Base-by-base conservation (phyloP, 2,329 filamentous ascomycete species). In the Pestalotiopsis sp. region DNA sequence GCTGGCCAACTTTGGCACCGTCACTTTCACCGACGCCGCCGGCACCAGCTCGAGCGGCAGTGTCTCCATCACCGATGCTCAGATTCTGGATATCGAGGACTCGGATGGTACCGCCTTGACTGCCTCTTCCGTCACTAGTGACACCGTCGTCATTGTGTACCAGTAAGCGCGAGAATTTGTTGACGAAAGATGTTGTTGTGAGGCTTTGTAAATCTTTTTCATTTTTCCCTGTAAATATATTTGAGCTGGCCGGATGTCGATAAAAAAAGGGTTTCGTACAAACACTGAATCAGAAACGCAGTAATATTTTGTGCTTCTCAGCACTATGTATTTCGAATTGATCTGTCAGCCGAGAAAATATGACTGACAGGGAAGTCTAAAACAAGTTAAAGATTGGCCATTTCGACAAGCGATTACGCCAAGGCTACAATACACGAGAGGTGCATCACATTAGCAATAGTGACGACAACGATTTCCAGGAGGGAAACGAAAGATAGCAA, bases 81-180 rank as follows among this genome's bases (percentile, higher is more conserved):
- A 85, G 65, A 84, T 86, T 52, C 79, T 85, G 70, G 83, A 83
- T 3, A 79, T 85, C 69, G 83, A 84, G 0, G 82, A 85, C 61
- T 84, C 83, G 12, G 62, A 31, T 31, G 36, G 39, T 13, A 49
- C n/a, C 12, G 36, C 36, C 13, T 17, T 65, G 62, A 65, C 62
- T 1, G 38, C 36, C 4, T 65, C 62, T 25, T 65, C 62, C n/a
- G 12, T 17, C 23, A 65, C 62, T 2, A 52, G 36, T 38, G 41
- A 65, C 62, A 23, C 62, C 20, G 62, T 65, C 38, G 62, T 65
- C 36, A 65, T 65, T 20, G 41, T 52, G 4, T 65, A 65, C 27
- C 62, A 49, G 20, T 65, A 49, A 61, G 59, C 57, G 25, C 1
- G 1, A n/a, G 20, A 4, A 52, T 31, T 2, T 31, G 27, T 31